These are phyloP conservation scores for Collybiopsis luxurians DNA, from an alignment of 768 basidiomycete genomes.

Conservation along the genomic window DNA sequence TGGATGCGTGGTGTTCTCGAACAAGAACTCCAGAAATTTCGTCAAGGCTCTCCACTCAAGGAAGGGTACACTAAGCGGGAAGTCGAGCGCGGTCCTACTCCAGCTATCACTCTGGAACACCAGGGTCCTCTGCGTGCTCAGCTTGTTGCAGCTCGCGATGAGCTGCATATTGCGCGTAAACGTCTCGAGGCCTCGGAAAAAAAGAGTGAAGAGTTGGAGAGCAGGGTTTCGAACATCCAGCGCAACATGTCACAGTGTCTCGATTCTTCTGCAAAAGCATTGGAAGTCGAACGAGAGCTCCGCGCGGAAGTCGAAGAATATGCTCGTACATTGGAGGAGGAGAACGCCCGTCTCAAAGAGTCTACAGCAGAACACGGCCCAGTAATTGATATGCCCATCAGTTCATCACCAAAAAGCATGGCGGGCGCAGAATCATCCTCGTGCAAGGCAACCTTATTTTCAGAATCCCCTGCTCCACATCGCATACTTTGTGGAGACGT, in stretches of 20 bases:
- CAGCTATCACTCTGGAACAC: slow-evolving; percentile 14
- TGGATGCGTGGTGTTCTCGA: slow-evolving; percentile 21
- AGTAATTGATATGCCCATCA: too few relatives aligned
- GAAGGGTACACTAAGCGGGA: background rate
- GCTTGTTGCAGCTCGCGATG: slow-evolving; percentile 19
- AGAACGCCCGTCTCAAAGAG: slow-evolving; percentile 16
- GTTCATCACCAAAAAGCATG: background rate
- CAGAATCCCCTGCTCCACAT: background rate
- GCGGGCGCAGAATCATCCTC: background rate
- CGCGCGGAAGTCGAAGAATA: slow-evolving; percentile 20
- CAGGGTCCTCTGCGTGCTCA: slow-evolving; percentile 18
- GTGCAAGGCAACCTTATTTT: background rate
- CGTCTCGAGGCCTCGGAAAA: slow-evolving; percentile 17
- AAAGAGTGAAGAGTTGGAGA: slow-evolving; percentile 14
- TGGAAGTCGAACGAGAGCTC: slow-evolving; percentile 22
- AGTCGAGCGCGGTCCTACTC: background rate
- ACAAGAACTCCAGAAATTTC: slow-evolving; percentile 13
- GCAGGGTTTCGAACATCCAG: slow-evolving; percentile 17
- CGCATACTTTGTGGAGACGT: slow-evolving; percentile 1
- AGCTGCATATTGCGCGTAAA: slow-evolving; percentile 17
- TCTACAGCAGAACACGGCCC: too few relatives aligned
- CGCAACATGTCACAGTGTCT: slow-evolving; percentile 18
- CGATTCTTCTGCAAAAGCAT: slow-evolving; percentile 21
- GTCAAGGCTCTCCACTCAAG: slow-evolving; percentile 1
- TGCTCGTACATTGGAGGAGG: slow-evolving; percentile 12